A percentile compares a stretch with the other conserved stretches of the same genome.
These are phyloP conservation scores for Bruguiera hainesii DNA, from an alignment of 441 rosid species.

Conservation along the genomic window DNA sequence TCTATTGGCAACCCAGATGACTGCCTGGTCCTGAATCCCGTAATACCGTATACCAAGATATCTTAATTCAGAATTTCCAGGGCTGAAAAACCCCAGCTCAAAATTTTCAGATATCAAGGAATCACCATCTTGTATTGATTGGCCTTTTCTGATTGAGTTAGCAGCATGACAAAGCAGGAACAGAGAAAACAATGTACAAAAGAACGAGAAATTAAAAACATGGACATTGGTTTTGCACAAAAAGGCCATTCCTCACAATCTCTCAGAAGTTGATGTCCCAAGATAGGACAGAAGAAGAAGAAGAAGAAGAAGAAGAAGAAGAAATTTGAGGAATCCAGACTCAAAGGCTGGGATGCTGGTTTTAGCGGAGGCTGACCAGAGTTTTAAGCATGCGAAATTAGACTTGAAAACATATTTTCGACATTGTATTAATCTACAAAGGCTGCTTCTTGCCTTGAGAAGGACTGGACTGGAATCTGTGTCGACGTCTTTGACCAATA, in stretches of 20 bases:
- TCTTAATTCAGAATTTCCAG: constrained; percentile 9
- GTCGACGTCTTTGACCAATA: constrained; percentile 7
- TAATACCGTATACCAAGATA: constrained; percentile 28
- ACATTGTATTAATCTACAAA: neutral
- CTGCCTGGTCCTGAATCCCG: constrained; percentile 20
- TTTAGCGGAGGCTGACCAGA: constrained; percentile 3
- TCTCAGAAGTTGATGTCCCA: neutral
- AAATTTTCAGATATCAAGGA: constrained; percentile 40
- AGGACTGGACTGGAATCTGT: neutral
- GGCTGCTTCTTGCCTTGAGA: neutral
- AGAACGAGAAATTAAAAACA: constrained; percentile 17
- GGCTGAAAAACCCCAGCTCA: constrained; percentile 31
- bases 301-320: constrained; percentile 1
- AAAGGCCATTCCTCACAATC: constrained; percentile 16
- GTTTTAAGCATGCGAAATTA: constrained; percentile 10
- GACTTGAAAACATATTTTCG: constrained; percentile 9
- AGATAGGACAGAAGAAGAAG: neutral
- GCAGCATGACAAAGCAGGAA: constrained; percentile 33
- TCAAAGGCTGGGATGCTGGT: neutral
- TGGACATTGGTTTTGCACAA: constrained; percentile 13
- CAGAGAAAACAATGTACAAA: constrained; percentile 27
- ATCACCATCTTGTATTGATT: constrained; percentile 42
- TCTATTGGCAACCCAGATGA: constrained; percentile 86
- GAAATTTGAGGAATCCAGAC: neutral
- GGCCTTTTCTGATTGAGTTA: constrained; percentile 35